Percentiles rank a stretch among this genome's conserved stretches.
These are phyloP conservation scores for Dictyostelium discoideum DNA, from an alignment of 78 protist genomes.

Conservation along the genomic window DNA sequence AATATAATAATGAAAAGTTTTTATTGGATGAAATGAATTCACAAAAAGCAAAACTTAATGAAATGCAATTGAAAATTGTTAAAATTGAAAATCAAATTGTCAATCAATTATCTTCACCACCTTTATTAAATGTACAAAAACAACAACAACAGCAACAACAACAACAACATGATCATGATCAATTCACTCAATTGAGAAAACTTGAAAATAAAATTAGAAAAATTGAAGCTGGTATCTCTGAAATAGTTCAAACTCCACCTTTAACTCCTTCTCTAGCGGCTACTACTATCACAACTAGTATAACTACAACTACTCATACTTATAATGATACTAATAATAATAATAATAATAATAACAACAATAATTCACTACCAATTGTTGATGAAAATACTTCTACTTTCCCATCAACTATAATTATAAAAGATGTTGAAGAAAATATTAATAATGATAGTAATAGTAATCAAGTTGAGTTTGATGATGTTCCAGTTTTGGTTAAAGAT, in stretches of 20 bases:
- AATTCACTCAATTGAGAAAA: conserved; percentile 33
- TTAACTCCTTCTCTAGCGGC: not conserved
- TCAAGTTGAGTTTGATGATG: not conserved
- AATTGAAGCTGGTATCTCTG: conserved; percentile 76
- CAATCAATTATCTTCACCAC: not conserved
- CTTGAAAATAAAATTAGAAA: conserved; percentile 66
- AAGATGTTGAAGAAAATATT: not conserved
- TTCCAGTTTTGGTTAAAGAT: not conserved
- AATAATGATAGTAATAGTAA: not conserved
- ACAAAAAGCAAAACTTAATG: conserved; percentile 47
- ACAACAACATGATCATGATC: conserved; percentile 27
- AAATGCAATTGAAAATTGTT: conserved; percentile 54
- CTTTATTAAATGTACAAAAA: not conserved
- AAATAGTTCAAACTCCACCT: conserved; percentile 27
- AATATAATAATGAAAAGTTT: not conserved
- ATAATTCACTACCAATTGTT: not conserved
- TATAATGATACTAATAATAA: not conserved
- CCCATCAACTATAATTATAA: not conserved
- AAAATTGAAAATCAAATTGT: conserved; percentile 57
- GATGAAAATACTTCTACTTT: not conserved
- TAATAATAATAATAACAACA: not conserved
- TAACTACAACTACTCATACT: conserved; percentile 48
- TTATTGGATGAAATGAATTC: conserved; percentile 24
- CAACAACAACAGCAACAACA: not conserved
- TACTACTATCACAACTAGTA: conserved; percentile 42